A percentile compares a stretch with the other conserved stretches of the same genome.
Evolutionary conservation across 2,329 filamentous ascomycete species (phyloP).

Genomic region (Alternaria consortialis): DNA sequence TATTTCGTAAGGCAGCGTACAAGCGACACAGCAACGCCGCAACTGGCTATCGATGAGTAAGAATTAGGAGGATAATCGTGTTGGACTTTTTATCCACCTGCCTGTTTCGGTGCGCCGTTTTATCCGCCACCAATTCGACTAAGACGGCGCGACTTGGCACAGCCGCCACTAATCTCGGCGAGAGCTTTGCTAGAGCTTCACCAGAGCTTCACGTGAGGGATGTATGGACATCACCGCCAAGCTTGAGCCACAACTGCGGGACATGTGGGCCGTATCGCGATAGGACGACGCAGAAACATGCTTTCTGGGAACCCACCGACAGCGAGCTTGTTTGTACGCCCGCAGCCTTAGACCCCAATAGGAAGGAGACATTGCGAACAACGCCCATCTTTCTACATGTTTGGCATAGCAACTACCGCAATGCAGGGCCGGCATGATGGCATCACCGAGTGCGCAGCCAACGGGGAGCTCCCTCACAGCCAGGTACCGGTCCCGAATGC

Average conservation of each 20-base stretch:
- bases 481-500: conserved; percentile 26
- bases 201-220: conserved; percentile 8
- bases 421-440: conserved; percentile 24
- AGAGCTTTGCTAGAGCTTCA: not conserved
- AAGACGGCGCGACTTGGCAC: conserved; percentile 9
- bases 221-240: conserved; percentile 27
- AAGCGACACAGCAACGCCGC: not conserved
- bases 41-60: conserved; percentile 7
- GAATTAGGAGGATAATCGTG: conserved; percentile 1
- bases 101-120: conserved; percentile 24
- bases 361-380: conserved; percentile 33
- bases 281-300: conserved; percentile 30
- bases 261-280: conserved; percentile 27
- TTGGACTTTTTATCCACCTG: conserved; percentile 21
- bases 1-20: not conserved
- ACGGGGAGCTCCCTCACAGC: conserved; percentile 8
- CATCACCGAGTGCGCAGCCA: conserved; percentile 24
- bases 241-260: conserved; percentile 19
- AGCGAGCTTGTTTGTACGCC: conserved; percentile 36
- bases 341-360: conserved; percentile 24
- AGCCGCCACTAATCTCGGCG: conserved; percentile 24
- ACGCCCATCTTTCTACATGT: conserved; percentile 16
- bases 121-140: conserved; percentile 13
- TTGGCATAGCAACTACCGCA: conserved; percentile 18
- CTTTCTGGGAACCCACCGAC: conserved; percentile 32